Evolutionary conservation across 1,284 basidiomycete genomes (phyloP).

Genomic region (Sanghuangporus sanghuang): DNA sequence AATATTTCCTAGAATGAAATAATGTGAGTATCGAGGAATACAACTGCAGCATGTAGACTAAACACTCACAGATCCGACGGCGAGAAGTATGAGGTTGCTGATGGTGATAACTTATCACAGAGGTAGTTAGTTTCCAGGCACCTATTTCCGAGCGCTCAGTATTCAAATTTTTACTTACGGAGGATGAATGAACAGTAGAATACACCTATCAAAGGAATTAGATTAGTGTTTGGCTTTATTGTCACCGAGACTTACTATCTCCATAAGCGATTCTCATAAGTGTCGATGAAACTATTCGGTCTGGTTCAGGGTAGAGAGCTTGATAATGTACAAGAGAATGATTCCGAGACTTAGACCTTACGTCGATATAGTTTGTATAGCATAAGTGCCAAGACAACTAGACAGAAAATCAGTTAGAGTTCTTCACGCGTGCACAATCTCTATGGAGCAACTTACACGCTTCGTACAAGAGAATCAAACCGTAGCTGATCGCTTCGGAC

Average conservation of each 20-base stretch:
- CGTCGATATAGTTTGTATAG: not conserved
- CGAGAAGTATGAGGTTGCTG: slow-evolving; percentile 7
- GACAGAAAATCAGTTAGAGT: not conserved
- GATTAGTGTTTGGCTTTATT: not conserved
- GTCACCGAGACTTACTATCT: not conserved
- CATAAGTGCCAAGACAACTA: slow-evolving; percentile 2
- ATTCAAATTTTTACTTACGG: not conserved
- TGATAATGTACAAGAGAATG: not conserved
- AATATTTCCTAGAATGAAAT: not conserved
- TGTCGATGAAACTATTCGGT: not conserved
- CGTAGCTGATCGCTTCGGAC: slow-evolving; percentile 7
- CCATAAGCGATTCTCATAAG: slow-evolving; percentile 4
- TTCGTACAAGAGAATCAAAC: slow-evolving; percentile 4
- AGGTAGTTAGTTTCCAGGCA: not conserved
- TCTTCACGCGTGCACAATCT: not conserved
- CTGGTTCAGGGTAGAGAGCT: not conserved
- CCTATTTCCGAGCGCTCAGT: not conserved
- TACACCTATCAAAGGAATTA: not conserved
- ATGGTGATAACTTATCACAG: slow-evolving; percentile 3
- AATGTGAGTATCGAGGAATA: not conserved
- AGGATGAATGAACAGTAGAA: slow-evolving; percentile 5
- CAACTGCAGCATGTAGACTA: not conserved
- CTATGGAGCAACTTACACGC: not conserved
- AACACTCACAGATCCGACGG: slow-evolving; percentile 2
- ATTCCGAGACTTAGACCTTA: not conserved